phyloP scores from a whole-genome alignment of 345 rosid species.

The Salix purpurea region DNA sequence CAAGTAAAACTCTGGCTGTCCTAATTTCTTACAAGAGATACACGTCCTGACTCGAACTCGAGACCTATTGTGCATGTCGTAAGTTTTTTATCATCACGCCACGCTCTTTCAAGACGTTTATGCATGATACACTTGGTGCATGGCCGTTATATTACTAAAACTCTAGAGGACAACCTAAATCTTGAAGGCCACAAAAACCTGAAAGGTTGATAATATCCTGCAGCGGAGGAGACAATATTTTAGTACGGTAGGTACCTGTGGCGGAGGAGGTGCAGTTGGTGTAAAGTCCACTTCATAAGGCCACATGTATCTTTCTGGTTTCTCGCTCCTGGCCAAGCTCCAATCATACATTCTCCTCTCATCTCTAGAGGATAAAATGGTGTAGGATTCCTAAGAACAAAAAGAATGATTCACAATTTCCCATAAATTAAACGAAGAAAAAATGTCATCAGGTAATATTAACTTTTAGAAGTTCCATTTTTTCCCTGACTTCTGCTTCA shows the following conservation, averaged over 20 bases:
- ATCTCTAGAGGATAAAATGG: slow-evolving; percentile 53
- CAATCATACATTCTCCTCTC: slow-evolving; percentile 91
- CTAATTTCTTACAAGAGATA: accelerated
- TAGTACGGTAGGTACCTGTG: slow-evolving; percentile 30
- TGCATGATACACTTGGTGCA: no score
- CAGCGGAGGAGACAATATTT: no score
- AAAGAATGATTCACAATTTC: neutral
- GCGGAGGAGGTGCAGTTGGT: slow-evolving; percentile 50
- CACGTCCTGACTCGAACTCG: accelerated
- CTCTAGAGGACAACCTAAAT: no score
- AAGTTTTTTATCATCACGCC: no score
- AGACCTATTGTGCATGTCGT: accelerated
- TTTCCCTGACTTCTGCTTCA: slow-evolving; percentile 42
- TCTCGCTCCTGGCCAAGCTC: slow-evolving; percentile 70
- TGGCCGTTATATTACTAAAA: no score
- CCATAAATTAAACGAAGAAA: neutral
- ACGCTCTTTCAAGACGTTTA: no score
- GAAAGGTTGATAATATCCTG: no score
- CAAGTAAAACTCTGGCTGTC: accelerated
- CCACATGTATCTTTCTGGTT: slow-evolving; percentile 63
- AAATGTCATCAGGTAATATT: neutral
- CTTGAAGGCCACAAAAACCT: no score
- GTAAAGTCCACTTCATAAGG: slow-evolving; percentile 65
- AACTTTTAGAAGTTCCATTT: slow-evolving; percentile 57
- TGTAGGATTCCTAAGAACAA: slow-evolving; percentile 54